These are phyloP conservation scores for carrot (Daucus carota) DNA, from an alignment of 129 eudicot species.

Conservation along the genomic window DNA sequence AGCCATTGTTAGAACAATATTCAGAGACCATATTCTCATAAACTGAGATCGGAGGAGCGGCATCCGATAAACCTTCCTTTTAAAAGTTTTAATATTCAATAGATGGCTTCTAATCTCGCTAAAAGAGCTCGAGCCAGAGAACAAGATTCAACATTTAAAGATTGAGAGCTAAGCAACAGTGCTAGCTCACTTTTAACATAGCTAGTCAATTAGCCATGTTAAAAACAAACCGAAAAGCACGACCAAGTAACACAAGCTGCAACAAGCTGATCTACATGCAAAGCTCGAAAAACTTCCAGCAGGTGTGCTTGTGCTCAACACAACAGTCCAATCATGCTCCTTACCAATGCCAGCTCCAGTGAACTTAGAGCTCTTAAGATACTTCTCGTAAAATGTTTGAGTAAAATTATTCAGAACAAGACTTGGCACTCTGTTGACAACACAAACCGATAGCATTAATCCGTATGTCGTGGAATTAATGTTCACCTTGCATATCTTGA, in stretches of 20 bases:
- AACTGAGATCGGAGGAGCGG: no score
- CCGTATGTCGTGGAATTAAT: neutral
- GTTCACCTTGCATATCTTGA: neutral
- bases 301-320: neutral
- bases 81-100: no score
- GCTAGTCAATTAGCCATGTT: no score
- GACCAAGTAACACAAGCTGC: neutral
- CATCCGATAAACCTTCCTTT: no score
- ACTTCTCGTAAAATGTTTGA: neutral
- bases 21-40: no score
- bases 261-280: neutral
- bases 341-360: slow-evolving; percentile 1
- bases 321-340: neutral
- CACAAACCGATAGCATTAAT: slow-evolving; percentile 3
- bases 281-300: neutral
- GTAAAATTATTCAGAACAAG: neutral
- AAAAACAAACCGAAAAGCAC: neutral
- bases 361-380: neutral
- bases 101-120: no score
- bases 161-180: no score
- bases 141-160: no score
- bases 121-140: no score
- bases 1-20: no score
- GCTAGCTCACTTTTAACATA: no score
- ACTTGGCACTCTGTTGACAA: neutral